Base-by-base conservation (phyloP, 208 protist genomes). In the Leishmania major region DNA sequence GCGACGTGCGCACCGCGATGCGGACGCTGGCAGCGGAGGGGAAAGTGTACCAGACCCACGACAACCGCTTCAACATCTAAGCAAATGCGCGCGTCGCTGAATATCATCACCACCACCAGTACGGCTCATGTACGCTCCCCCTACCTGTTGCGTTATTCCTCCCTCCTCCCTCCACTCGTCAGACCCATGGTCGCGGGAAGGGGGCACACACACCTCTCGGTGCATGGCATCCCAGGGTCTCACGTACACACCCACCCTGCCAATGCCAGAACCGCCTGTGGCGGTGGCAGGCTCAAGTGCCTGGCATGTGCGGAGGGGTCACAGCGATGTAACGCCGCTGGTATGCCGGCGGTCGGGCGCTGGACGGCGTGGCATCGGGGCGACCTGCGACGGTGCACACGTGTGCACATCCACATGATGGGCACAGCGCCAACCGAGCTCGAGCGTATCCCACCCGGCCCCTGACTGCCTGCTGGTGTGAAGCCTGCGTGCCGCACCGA, bases 51-150 rank as follows among this genome's bases (percentile, higher is more conserved):
- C 91, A 97, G 80, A 95, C 91, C 59, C 93, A 97, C 77, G 93
- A 97, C 79, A 93, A 92, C 84, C 87, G 92, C 60, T 97, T 96
- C 82, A 93, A 91, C 70, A 90, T 95, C 75, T 96, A 87, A 90
- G 15, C 2, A 64, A 43, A 82, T 28, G 25, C 51, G 15, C 25
- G 8, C n/a, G n/a, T 28, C 11, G 25, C 15, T 1, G 43, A 6
- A 17, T 28, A 35, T n/a, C 74, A 78, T 1, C 53, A 45, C n/a
- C 47, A 28, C 45, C 35, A 1, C 7, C 11, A 28, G 22, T 28
- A 59, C 74, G 8, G 5, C 2, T 62, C 53, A 40, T 28, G 3
- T 49, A 1, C 22, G 28, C 22, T 72, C 40, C 28, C 17, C 5
- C n/a, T 37, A 8, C 2, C 8, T 45, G 25, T 47, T n/a, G 37